A percentile compares a stretch with the other conserved stretches of the same genome.
Evolutionary conservation across 176 grass and related monocot species (phyloP).

Genomic region (Melocanna baccifera): DNA sequence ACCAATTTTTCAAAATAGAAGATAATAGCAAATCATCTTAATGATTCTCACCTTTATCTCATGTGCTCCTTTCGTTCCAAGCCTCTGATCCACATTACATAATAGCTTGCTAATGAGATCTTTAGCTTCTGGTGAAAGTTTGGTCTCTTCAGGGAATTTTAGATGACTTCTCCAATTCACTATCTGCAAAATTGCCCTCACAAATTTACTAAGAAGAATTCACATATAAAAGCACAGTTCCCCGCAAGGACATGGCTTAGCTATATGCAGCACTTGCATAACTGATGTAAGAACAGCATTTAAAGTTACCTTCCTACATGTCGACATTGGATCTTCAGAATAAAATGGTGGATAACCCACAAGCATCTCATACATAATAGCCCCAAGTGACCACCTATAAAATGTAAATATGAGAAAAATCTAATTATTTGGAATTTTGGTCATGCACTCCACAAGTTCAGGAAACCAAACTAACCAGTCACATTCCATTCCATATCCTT

Average conservation of each 20-base stretch:
- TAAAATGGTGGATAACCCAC: conserved; percentile 97
- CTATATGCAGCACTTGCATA: background rate
- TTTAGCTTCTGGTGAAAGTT: conserved; percentile 72
- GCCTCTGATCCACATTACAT: conserved; percentile 80
- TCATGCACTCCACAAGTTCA: conserved; percentile 3
- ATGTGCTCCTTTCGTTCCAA: conserved; percentile 88
- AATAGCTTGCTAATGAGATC: conserved; percentile 77
- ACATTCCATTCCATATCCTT: conserved; percentile 99
- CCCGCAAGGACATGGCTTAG: background rate
- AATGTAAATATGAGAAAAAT: conserved; percentile 26
- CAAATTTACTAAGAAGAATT: conserved; percentile 4
- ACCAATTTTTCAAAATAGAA: background rate
- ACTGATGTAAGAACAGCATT: background rate
- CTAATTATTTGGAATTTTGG: background rate
- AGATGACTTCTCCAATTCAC: conserved; percentile 94
- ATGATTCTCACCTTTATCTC: conserved; percentile 64
- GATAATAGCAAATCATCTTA: background rate
- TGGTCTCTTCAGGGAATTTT: conserved; percentile 92
- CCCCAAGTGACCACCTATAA: conserved; percentile 91
- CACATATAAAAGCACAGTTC: background rate
- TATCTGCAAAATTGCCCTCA: conserved; percentile 52
- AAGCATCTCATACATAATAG: conserved; percentile 99
- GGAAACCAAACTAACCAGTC: conserved; percentile 63
- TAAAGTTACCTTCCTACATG: conserved; percentile 77
- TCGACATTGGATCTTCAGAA: conserved; percentile 93